Evolutionary conservation across 2,329 filamentous ascomycete species (phyloP), one percentile per base, ranked within the genome.

Genomic region (Chaetomiaceae sp.): DNA sequence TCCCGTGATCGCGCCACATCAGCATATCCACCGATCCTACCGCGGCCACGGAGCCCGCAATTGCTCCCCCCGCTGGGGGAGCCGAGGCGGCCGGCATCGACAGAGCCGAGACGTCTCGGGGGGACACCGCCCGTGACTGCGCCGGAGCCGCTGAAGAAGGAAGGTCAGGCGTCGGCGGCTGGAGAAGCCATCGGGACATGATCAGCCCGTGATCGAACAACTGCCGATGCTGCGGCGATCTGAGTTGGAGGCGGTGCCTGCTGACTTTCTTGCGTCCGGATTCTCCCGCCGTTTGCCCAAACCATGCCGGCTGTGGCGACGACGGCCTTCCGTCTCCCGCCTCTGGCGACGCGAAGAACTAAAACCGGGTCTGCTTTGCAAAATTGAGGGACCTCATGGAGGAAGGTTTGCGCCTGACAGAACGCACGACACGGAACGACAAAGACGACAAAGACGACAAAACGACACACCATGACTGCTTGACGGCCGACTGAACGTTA

Each of bases 21-120:
- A 9, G 10, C 39, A 6, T 47, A 49, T 14, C n/a, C 43, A 1
- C 47, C 44, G 7, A 44, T 54, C 7, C 26, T 50, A 10, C 52
- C 49, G 19, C 52, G 42, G 1, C 44, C 49, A 6, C 38, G 36
- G 17, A 54, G 49, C 22, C 49, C 49, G 2, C 36, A 48, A 15
- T 49, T 47, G 1, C 36, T 44, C 15, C 51, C 40, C 8, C 29
- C 43, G 5, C 12, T 37, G n/a, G 36, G 45, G 19, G 49, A 51
- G 14, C 12, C 45, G 15, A 15, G 36, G n/a, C 43, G 49, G 12
- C 40, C 49, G 6, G 22, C 33, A 8, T 46, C 42, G 10, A 18
- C 35, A 12, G 49, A 46, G 18, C 45, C 45, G 12, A 30, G 32
- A 11, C 38, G 19, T 10, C 37, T 27, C 20, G 37, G 42, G 30